A percentile compares a stretch with the other conserved stretches of the same genome.
Conservation (phyloP, 352 stramenopile genomes). For the Pythium rhizo-oryzae region DNA sequence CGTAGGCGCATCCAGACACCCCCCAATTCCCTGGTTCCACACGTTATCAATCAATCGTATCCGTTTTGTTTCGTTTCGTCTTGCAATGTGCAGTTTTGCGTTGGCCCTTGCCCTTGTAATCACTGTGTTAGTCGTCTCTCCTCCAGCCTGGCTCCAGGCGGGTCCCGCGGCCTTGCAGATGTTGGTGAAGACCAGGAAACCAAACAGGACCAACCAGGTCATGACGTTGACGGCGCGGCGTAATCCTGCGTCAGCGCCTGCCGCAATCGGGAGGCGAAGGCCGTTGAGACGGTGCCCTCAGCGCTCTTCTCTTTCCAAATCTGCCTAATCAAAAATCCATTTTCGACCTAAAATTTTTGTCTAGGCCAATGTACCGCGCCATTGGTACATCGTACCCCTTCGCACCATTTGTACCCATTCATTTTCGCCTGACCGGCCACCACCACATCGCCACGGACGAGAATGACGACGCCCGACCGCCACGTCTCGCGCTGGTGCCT, state of each 20-base stretch:
- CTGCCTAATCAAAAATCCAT: background rate
- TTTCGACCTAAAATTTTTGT: background rate
- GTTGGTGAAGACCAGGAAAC: too few relatives aligned
- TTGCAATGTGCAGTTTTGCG: too few relatives aligned
- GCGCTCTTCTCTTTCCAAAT: background rate
- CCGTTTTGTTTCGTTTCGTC: too few relatives aligned
- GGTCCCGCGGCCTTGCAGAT: too few relatives aligned
- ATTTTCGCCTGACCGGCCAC: background rate
- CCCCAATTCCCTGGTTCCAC: too few relatives aligned
- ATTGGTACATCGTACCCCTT: constrained; percentile 10
- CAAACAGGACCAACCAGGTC: too few relatives aligned
- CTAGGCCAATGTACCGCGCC: constrained; percentile 1
- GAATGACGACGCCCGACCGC: constrained; percentile 25
- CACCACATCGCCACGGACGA: background rate
- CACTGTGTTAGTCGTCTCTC: too few relatives aligned
- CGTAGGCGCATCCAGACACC: background rate
- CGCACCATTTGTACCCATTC: background rate
- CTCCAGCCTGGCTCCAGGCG: too few relatives aligned
- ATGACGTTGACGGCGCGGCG: background rate
- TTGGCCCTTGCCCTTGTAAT: too few relatives aligned
- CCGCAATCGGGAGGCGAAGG: background rate
- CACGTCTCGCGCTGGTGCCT: constrained; percentile 43
- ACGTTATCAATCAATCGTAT: too few relatives aligned
- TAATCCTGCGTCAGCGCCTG: background rate
- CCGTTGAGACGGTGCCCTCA: too few relatives aligned